These are phyloP conservation scores for Cladophialophora psammophila DNA, from an alignment of 2,329 filamentous ascomycete genomes.

Conservation along the genomic window DNA sequence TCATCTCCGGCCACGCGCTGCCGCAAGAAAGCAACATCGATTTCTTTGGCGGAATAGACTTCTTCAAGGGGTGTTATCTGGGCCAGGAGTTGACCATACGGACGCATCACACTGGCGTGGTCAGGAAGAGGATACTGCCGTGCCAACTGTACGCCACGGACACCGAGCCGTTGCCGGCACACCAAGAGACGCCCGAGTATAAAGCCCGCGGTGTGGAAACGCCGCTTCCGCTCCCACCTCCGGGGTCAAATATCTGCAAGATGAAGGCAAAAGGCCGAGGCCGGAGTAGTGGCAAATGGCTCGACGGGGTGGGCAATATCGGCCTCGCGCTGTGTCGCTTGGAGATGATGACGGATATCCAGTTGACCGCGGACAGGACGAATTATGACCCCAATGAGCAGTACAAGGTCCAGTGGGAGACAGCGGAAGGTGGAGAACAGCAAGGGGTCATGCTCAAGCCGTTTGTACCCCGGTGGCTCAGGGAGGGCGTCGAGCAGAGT, in stretches of 20 bases:
- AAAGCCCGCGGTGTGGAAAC: conserved; percentile 39
- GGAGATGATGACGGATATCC: conserved; percentile 86
- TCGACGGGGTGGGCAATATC: conserved; percentile 80
- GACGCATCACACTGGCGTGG: conserved; percentile 91
- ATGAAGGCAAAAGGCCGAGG: conserved; percentile 58
- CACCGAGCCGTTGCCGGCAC: conserved; percentile 46
- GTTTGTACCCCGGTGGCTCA: conserved; percentile 81
- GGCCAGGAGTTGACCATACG: conserved; percentile 96
- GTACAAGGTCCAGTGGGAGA: conserved; percentile 65
- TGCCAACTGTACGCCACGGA: conserved; percentile 71
- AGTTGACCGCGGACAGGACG: conserved; percentile 71
- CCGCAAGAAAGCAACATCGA: conserved; percentile 93
- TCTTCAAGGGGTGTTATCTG: conserved; percentile 94
- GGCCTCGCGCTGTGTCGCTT: conserved; percentile 86
- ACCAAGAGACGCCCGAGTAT: conserved; percentile 56
- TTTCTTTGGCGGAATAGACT: conserved; percentile 83
- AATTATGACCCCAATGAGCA: conserved; percentile 67
- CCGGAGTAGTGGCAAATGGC: conserved; percentile 80
- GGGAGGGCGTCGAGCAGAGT: conserved; percentile 45
- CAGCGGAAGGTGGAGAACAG: conserved; percentile 44
- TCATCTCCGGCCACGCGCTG: conserved; percentile 73
- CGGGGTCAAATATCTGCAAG: conserved; percentile 62
- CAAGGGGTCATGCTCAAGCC: conserved; percentile 71
- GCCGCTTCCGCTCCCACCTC: conserved; percentile 47
- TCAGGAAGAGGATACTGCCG: conserved; percentile 87